These are phyloP conservation scores for Camillea tinctor DNA, from an alignment of 2,329 filamentous ascomycete species.

Conservation along the genomic window DNA sequence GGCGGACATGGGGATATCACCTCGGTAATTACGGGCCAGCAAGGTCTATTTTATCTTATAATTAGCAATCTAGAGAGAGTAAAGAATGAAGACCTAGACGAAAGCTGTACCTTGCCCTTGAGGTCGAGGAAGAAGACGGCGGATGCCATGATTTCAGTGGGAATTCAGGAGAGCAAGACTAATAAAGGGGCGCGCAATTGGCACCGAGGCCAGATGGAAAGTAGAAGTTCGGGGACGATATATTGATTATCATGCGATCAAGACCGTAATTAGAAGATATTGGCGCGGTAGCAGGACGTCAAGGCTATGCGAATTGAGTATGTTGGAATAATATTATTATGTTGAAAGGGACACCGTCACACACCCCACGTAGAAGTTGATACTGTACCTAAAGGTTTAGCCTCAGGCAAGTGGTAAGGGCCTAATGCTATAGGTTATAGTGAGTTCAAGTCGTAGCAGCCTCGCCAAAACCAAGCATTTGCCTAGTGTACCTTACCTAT, in stretches of 20 bases:
- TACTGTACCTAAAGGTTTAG: neutral
- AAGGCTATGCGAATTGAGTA: too few relatives aligned
- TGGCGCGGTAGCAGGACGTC: too few relatives aligned
- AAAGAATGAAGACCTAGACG: neutral
- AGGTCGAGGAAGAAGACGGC: slow-evolving; percentile 98
- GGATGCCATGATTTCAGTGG: slow-evolving; percentile 73
- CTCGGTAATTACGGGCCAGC: slow-evolving; percentile 95
- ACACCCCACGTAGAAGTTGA: slow-evolving; percentile 16
- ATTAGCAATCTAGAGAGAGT: slow-evolving; percentile 1
- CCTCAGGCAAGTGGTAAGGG: neutral
- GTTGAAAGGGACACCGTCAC: neutral
- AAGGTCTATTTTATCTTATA: slow-evolving; percentile 68
- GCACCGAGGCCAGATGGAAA: slow-evolving; percentile 31
- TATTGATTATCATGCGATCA: slow-evolving; percentile 19
- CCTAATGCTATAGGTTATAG: neutral
- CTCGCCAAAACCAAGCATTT: too few relatives aligned
- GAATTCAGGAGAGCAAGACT: slow-evolving; percentile 25
- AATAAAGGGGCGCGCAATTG: slow-evolving; percentile 27
- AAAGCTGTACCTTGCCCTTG: slow-evolving; percentile 85
- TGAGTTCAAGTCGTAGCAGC: too few relatives aligned
- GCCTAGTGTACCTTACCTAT: neutral
- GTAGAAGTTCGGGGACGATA: slow-evolving; percentile 11
- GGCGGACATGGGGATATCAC: slow-evolving; percentile 98
- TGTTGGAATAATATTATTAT: neutral
- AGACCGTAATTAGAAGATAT: neutral